Base-by-base conservation (phyloP, 176 grass and related monocot species). In the Rhynchospora tenuis region DNA sequence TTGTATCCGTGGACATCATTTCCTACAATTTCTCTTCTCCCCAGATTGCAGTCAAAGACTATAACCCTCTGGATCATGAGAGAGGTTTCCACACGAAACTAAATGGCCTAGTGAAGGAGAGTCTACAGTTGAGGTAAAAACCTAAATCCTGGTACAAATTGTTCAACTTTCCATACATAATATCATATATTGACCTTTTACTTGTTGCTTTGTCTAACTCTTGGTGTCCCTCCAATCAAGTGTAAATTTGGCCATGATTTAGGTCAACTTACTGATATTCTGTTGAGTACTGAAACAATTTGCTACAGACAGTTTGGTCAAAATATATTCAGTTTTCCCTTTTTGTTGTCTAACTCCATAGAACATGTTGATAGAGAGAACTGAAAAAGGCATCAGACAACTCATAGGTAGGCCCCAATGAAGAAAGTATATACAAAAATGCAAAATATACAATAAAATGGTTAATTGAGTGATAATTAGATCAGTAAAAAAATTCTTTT, bases 21-120 rank as follows among this genome's bases (percentile, higher is more conserved):
- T 75, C 45, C 52, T 52, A 2, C 13, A 31, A 70, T 75, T 31
- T 45, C 68, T 79, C 63, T 70, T 58, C 50, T 75, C 44, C 81
- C 64, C 84, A 98, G 95, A 78, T 98, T 84, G 88, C 62, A 46
- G 52, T 95, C n/a, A 98, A 91, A 80, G 89, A 89, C 66, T 98
- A 95, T 76, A 93, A 98, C 70, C 95, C 95, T 87, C 88, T 98
- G 9, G 86, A 91, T 28, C 95, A 98, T 90, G 95, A 98, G 88
- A 90, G 95, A 91, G 92, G 92, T 63, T 90, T 95, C 68, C 95
- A 95, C 73, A 85, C 91, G n/a, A 93, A 91, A 81, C 80, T 98
- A 83, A 91, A 85, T 45, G 69, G 44, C 62, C 63, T 98, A 76
- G 89, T 98, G 15, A 98, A 91, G 82, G 84, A 94, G 64, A 98